Conservation (phyloP, 164 flowering plant species). For the Tinospora cordifolia region DNA sequence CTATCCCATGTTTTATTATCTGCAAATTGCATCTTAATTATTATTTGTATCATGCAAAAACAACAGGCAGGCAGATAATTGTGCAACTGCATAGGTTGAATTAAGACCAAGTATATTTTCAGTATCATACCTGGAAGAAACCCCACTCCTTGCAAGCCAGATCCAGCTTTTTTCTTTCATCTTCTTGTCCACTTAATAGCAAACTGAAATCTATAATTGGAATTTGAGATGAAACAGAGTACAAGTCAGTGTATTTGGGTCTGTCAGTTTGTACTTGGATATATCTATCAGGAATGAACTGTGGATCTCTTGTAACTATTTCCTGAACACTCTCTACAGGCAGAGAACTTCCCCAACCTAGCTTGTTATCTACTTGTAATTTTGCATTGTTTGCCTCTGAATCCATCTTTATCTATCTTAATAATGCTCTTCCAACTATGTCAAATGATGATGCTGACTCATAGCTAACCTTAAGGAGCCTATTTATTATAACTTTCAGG, state of each 20-base stretch:
- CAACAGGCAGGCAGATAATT: not conserved
- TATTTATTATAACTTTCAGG: too few species aligned
- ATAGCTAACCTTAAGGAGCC: too few species aligned
- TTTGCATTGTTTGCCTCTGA: not conserved
- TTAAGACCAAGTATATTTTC: not conserved
- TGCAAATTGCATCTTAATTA: not conserved
- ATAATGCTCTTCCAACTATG: too few species aligned
- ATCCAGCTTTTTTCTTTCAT: constrained; percentile 16
- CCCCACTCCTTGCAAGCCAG: constrained; percentile 27
- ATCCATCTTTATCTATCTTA: constrained; percentile 3
- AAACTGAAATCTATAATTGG: constrained; percentile 20
- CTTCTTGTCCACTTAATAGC: constrained; percentile 11
- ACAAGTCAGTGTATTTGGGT: not conserved
- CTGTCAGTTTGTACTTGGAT: constrained; percentile 11
- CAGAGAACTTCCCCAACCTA: constrained; percentile 14
- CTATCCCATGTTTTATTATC: not conserved
- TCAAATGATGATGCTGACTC: too few species aligned
- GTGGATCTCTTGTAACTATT: constrained; percentile 15
- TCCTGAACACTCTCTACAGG: constrained; percentile 20
- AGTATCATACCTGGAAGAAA: constrained; percentile 14
- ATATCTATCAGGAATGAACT: constrained; percentile 16
- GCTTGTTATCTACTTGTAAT: constrained; percentile 4
- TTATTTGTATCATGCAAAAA: not conserved
- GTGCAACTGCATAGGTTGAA: not conserved
- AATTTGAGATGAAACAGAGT: constrained; percentile 10